Base-by-base conservation (phyloP, 805 yeast species). In the Kodamaea kaohsiungensis region DNA sequence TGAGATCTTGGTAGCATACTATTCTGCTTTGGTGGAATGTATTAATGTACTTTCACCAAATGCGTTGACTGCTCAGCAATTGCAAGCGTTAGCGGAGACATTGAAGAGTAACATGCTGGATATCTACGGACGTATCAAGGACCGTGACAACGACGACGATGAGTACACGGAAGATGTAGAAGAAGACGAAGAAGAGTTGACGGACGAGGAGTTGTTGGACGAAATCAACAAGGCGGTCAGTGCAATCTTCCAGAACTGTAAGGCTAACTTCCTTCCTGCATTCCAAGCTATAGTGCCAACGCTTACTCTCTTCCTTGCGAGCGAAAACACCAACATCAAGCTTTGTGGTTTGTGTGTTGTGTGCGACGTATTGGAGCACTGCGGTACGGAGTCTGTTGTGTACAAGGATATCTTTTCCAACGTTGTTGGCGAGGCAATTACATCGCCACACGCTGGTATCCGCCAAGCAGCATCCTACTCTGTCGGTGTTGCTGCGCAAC, bases 161-260 rank as follows among this genome's bases (percentile, higher is more conserved):
- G 96, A 89, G 62, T 91, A 87, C 68, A 87, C 88, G 55, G 97
- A 91, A 71, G 97, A 90, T 46, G 76, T 86, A 5, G 96, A 88
- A 55, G 89, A 84, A 53, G 91, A 87, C 53, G 98, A 92, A 53
- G 91, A 85, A 55, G 96, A 88, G 62, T 83, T 79, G 61, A 86
- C 95, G 1, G 98, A 95, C 68, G 98, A 91, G 65, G 97, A 92
- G 65, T 75, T 95, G 46, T 72, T 91, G 50, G 96, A 91, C 62
- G 96, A 93, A 66, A 84, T 91, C 58, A 89, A 88, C 67, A 88
- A 87, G 66, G 85, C 88, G 1, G 69, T 95, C 39, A 79, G 87
- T 7, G 78, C 87, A 0, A 77, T 91, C 15, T 88, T 93, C 79
- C 87, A 83, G 67, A 79, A 82, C 43, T 75, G 82, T 18, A 80